A percentile compares a stretch with the other conserved stretches of the same genome.
phyloP scores from a whole-genome alignment of 2,329 filamentous ascomycete genomes.

The Fusarium sublunatum region DNA sequence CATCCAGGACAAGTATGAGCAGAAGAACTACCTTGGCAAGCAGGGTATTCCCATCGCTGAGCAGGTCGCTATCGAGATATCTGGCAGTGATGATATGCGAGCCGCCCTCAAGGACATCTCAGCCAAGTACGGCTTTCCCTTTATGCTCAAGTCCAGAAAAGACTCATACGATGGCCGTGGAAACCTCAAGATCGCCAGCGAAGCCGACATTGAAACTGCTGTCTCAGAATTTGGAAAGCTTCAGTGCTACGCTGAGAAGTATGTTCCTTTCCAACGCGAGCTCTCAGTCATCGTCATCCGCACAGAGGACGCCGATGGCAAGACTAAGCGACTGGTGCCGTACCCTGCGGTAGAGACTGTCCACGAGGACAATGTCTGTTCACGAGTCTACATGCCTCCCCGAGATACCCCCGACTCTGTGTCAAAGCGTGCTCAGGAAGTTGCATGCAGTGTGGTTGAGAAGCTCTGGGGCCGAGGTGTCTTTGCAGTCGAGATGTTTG shows the following conservation, averaged over 20 bases:
- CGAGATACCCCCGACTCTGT: constrained; percentile 81
- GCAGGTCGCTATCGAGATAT: constrained; percentile 70
- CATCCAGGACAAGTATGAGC: constrained; percentile 93
- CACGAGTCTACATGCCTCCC: constrained; percentile 88
- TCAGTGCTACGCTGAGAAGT: constrained; percentile 89
- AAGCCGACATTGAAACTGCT: constrained; percentile 68
- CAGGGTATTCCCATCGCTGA: constrained; percentile 78
- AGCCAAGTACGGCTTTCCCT: constrained; percentile 77
- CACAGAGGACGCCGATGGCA: constrained; percentile 74
- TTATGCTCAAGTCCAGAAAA: constrained; percentile 92
- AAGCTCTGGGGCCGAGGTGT: constrained; percentile 89
- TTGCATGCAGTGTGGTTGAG: constrained; percentile 67
- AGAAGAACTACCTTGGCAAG: constrained; percentile 82
- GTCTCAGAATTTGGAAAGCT: constrained; percentile 75
- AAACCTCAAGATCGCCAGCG: constrained; percentile 64
- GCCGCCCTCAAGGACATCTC: constrained; percentile 73
- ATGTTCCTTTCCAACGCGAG: constrained; percentile 86
- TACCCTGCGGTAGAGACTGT: constrained; percentile 95
- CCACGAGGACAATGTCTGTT: constrained; percentile 95
- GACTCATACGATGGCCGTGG: constrained; percentile 93
- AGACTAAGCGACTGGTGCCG: constrained; percentile 66
- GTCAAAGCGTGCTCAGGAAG: constrained; percentile 66
- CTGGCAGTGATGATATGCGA: constrained; percentile 64
- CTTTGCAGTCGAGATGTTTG: constrained; percentile 97
- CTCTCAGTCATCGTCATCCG: constrained; percentile 95